These are phyloP conservation scores for Penicillium goetzii DNA, from an alignment of 495 filamentous ascomycete genomes.

Conservation along the genomic window DNA sequence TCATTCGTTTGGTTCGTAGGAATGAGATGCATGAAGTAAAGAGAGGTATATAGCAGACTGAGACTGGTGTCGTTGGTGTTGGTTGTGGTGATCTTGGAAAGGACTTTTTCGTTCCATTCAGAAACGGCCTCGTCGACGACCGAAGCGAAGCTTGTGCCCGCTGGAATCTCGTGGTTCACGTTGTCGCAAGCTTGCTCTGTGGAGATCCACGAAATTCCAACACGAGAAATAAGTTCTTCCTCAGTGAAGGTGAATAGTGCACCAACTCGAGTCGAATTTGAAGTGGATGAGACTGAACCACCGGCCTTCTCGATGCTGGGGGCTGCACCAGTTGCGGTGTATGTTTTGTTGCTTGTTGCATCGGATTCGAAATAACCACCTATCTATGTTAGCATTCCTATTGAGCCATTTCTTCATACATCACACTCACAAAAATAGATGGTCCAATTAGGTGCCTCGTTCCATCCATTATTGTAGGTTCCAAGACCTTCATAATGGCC, in stretches of 20 bases:
- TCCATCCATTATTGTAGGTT: constrained; percentile 68
- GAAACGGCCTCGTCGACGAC: constrained; percentile 53
- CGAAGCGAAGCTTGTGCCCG: constrained; percentile 45
- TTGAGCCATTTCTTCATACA: not conserved
- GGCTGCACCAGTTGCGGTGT: constrained; percentile 31
- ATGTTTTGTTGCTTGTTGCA: constrained; percentile 40
- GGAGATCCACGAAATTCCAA: constrained; percentile 75
- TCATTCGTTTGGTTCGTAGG: constrained; percentile 75
- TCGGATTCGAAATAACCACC: constrained; percentile 60
- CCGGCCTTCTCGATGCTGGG: constrained; percentile 35
- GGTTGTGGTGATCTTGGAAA: constrained; percentile 64
- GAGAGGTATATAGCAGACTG: constrained; percentile 62
- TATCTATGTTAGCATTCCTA: constrained; percentile 9
- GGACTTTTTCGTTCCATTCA: constrained; percentile 63
- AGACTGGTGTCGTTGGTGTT: constrained; percentile 59
- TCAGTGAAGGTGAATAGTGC: constrained; percentile 41
- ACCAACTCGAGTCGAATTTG: constrained; percentile 36
- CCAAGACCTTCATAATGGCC: constrained; percentile 67
- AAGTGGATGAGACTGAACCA: constrained; percentile 35
- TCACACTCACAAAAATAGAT: constrained; percentile 64
- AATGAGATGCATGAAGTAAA: constrained; percentile 72
- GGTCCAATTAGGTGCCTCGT: constrained; percentile 61
- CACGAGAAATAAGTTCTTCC: constrained; percentile 57
- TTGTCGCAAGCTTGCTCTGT: constrained; percentile 63
- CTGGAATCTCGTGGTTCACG: constrained; percentile 62